phyloP scores from a whole-genome alignment of 1,284 basidiomycete genomes.

The Erythrobasidium hasegawianum region DNA sequence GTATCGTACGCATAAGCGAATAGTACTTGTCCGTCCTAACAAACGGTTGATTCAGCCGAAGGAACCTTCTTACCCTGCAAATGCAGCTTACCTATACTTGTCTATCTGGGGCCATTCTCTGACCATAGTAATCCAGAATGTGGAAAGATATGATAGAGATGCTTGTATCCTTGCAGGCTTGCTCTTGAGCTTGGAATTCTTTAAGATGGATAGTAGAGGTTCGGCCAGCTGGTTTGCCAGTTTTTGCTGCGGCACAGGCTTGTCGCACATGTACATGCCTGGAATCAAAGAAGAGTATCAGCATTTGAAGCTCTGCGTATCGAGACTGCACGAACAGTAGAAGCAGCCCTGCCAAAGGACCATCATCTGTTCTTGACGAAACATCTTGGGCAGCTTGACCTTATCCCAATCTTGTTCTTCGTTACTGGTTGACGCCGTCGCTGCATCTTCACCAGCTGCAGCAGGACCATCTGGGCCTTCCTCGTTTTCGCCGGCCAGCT shows the following conservation, averaged over 20 bases:
- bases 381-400: conserved; percentile 31
- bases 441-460: conserved; percentile 13
- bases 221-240: conserved; percentile 81
- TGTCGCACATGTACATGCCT: conserved; percentile 57
- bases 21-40: conserved; percentile 92
- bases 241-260: conserved; percentile 90
- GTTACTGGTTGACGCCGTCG: background rate
- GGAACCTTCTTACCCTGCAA: background rate
- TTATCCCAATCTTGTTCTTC: conserved; percentile 13
- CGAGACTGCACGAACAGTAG: conserved; percentile 22
- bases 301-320: background rate
- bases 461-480: conserved; percentile 1
- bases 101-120: conserved; percentile 92
- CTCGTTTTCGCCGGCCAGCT: conserved; percentile 11
- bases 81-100: conserved; percentile 63
- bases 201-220: conserved; percentile 67
- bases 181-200: conserved; percentile 42
- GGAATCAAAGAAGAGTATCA: background rate
- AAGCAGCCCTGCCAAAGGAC: conserved; percentile 34
- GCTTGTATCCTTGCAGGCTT: conserved; percentile 46
- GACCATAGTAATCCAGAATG: conserved; percentile 85
- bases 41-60: conserved; percentile 6
- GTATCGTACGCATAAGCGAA: conserved; percentile 83
- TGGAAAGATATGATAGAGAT: conserved; percentile 71
- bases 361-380: conserved; percentile 22